Base-by-base conservation (phyloP, 2,329 filamentous ascomycete species). In the Cladobotryum protrusum region DNA sequence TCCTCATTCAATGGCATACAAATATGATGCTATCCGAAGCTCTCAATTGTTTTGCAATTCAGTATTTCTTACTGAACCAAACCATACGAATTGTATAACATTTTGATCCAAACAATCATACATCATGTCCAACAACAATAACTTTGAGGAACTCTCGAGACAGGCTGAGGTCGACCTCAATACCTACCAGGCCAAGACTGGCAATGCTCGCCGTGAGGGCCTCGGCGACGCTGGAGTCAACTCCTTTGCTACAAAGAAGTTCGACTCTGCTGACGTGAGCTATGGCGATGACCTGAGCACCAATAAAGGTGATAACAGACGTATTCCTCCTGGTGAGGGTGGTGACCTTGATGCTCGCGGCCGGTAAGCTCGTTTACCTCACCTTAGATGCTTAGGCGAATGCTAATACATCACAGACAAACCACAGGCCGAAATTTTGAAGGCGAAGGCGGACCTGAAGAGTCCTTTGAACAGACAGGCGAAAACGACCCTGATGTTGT, bases 131-230 rank as follows among this genome's bases (percentile, higher is more conserved):
- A 47, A 42, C 19, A 66, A 71, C 36, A 47, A 42, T 19, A 66
- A 71, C 52, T 68, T 72, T 49, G 67, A 69, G 53, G 58, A 70
- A 47, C 71, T 77, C 48, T 68, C 74, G 49, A 62, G 68, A 33
- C 60, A 73, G 57, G 72, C 74, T 41, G 72, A 77, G 65, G 61
- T 59, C 47, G 72, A 76, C 56, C 66, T 76, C 49, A 76, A 76
- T 66, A 70, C 64, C 12, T 72, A 74, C 58, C 67, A 73, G 55
- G 61, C 72, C 56, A 77, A 76, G 63, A 75, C 72, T 2, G 73
- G 74, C 47, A 62, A 61, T 8, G 66, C 66, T 43, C 71, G 67
- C 51, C 58, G 62, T 3, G 63, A 71, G 5, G 63, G 63, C 4
- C 63, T 61, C 15, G 71, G 74, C n/a, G n/a, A 73, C 7, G 65